phyloP scores from a whole-genome alignment of 768 basidiomycete species.

The Mycena venus region DNA sequence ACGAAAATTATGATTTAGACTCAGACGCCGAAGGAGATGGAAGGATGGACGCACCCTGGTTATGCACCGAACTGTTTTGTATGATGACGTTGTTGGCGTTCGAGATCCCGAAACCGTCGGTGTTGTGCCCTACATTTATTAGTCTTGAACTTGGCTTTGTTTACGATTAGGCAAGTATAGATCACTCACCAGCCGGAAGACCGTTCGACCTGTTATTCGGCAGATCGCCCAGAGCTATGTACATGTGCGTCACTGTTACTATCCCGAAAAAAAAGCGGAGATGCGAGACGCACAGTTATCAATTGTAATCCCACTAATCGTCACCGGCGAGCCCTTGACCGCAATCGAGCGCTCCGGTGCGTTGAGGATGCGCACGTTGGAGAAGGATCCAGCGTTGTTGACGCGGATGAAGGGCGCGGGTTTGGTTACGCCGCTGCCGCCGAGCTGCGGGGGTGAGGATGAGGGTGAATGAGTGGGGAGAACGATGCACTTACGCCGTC shows the following conservation, averaged over 20 bases:
- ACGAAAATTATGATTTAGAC: neutral
- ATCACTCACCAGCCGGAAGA: conserved; percentile 22
- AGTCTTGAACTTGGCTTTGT: neutral
- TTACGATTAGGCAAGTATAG: conserved; percentile 2
- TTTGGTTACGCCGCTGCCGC: conserved; percentile 30
- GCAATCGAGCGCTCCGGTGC: conserved; percentile 29
- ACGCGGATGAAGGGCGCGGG: conserved; percentile 32
- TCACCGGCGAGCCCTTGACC: conserved; percentile 24
- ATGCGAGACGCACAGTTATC: conserved; percentile 30
- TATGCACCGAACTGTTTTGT: conserved; percentile 25
- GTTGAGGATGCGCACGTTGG: conserved; percentile 29
- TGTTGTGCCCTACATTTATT: conserved; percentile 25
- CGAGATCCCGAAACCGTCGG: conserved; percentile 37
- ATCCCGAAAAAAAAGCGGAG: conserved; percentile 10
- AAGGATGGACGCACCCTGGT: conserved; percentile 27
- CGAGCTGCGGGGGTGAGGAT: conserved; percentile 9
- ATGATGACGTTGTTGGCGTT: conserved; percentile 32
- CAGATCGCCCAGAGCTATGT: conserved; percentile 11
- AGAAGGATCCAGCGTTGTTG: conserved; percentile 29
- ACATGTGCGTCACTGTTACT: neutral
- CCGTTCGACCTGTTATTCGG: conserved; percentile 36
- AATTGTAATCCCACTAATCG: conserved; percentile 28
- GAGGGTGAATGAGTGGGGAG: neutral
- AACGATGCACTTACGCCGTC: conserved; percentile 10
- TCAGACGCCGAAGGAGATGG: neutral